phyloP scores from a whole-genome alignment of 345 rosid species.

The Streptanthus diversifolius region DNA sequence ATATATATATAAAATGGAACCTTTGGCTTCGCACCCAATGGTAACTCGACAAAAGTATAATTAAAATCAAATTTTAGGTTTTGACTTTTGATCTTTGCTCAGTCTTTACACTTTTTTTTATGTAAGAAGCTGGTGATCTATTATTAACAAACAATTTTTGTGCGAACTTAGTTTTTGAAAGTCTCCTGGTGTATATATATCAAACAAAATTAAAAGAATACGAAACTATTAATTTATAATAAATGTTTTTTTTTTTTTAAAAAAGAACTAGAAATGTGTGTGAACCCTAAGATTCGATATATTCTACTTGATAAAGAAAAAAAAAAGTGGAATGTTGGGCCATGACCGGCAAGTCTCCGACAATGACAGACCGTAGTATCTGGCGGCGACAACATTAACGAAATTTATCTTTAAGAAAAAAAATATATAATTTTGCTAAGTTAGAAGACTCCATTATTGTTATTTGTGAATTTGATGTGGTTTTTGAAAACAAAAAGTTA shows the following conservation, averaged over 20 bases:
- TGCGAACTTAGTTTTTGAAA: neutral
- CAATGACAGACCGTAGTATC: constrained; percentile 8
- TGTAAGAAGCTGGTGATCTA: neutral
- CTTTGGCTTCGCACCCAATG: constrained; percentile 6
- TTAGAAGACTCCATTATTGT: neutral
- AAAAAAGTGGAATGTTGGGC: neutral
- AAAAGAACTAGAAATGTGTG: neutral
- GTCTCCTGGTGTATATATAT: neutral
- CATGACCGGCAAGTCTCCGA: constrained; percentile 17
- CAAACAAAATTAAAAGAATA: neutral
- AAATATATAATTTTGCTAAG: neutral
- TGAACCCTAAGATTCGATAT: constrained; percentile 18
- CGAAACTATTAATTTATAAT: no score
- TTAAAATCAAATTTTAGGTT: neutral
- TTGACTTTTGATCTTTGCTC: neutral
- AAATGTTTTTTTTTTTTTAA: no score
- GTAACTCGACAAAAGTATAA: neutral
- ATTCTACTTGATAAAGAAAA: neutral
- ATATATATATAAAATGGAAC: neutral
- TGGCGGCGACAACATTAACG: constrained; percentile 9
- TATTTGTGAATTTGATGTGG: neutral
- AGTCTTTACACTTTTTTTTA: neutral
- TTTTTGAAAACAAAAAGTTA: neutral
- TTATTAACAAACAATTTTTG: no score
- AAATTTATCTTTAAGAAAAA: neutral